Evolutionary conservation across 768 basidiomycete genomes (phyloP).

Genomic region (Tulasnella calospora): DNA sequence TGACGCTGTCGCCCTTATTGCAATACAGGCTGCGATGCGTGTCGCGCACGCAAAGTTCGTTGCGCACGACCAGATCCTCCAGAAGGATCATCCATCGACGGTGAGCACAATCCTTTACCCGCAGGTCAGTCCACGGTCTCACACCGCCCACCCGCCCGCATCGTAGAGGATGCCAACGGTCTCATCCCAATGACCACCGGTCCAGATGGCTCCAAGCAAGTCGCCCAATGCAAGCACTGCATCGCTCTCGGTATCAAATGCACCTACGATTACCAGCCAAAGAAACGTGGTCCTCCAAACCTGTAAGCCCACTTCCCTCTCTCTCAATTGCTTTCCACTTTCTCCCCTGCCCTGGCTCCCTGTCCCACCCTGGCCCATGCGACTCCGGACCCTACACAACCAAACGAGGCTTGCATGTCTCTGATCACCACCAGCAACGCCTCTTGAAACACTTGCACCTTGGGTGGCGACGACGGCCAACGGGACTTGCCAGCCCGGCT

Average conservation of each 20-base stretch:
- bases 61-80: slow-evolving; percentile 69
- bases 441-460: background rate
- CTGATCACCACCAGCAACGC: background rate
- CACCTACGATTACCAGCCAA: slow-evolving; percentile 89
- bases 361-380: background rate
- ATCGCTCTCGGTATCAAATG: slow-evolving; percentile 74
- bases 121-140: background rate
- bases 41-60: slow-evolving; percentile 79
- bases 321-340: background rate
- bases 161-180: slow-evolving; percentile 15
- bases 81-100: slow-evolving; percentile 41
- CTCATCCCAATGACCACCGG: slow-evolving; percentile 26
- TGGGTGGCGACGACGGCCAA: background rate
- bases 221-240: slow-evolving; percentile 84
- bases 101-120: background rate
- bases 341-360: background rate
- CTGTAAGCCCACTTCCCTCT: slow-evolving; percentile 48
- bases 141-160: background rate
- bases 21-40: slow-evolving; percentile 71
- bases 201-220: slow-evolving; percentile 25
- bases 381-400: background rate
- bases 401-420: background rate
- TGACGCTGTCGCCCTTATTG: background rate
- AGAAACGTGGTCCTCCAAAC: slow-evolving; percentile 90
- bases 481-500: background rate